Evolutionary conservation across 202 grass and related monocot genomes (phyloP).

Genomic region (Schoenoplectus triqueter): DNA sequence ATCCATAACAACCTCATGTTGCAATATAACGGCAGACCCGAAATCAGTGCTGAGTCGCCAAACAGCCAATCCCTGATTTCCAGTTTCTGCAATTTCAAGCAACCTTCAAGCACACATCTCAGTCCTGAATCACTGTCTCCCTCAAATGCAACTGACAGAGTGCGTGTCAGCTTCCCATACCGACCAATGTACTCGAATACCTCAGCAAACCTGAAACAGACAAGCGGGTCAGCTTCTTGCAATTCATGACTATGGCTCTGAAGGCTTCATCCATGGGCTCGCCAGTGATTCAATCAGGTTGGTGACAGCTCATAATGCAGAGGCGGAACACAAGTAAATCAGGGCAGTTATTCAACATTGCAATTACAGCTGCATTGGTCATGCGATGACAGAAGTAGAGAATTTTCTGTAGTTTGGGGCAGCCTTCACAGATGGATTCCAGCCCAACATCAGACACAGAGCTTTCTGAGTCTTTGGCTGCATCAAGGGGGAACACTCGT

Average conservation of each 20-base stretch:
- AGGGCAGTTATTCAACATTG: constrained; percentile 48
- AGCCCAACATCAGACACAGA: constrained; percentile 47
- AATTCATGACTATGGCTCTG: constrained; percentile 54
- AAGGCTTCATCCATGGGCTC: constrained; percentile 56
- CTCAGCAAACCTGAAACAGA: constrained; percentile 47
- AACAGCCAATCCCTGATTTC: constrained; percentile 50
- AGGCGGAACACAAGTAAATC: constrained; percentile 41
- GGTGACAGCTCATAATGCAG: constrained; percentile 33
- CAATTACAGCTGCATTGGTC: constrained; percentile 44
- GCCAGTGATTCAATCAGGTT: constrained; percentile 40
- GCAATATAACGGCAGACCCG: constrained; percentile 38
- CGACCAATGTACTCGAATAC: constrained; percentile 48
- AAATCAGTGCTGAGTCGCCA: constrained; percentile 42
- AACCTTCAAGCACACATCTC: constrained; percentile 48
- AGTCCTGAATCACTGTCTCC: constrained; percentile 44
- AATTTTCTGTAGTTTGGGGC: constrained; percentile 42
- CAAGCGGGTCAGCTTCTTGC: constrained; percentile 45
- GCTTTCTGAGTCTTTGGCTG: constrained; percentile 37
- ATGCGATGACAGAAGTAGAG: constrained; percentile 49
- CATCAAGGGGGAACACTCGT: constrained; percentile 42
- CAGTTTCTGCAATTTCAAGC: constrained; percentile 45
- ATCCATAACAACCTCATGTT: constrained; percentile 60
- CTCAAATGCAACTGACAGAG: constrained; percentile 49
- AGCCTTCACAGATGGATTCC: constrained; percentile 42
- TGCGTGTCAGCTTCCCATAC: constrained; percentile 48